Evolutionary conservation across 495 filamentous ascomycete species (phyloP).

Genomic region (Aspergillus carlsbadensis): DNA sequence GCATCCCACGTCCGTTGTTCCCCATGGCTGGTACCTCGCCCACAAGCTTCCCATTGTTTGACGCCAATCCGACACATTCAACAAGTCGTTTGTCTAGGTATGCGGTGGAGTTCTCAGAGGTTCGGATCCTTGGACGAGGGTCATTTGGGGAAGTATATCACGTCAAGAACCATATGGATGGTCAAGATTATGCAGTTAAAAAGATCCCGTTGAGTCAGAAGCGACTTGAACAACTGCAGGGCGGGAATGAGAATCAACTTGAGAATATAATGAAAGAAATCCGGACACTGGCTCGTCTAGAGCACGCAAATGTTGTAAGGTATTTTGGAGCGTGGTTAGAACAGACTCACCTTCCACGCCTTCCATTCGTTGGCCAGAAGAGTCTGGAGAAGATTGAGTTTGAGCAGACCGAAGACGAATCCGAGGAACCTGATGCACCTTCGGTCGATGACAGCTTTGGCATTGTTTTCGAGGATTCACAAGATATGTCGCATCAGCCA

Average conservation of each 20-base stretch:
- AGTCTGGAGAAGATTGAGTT: conserved; percentile 17
- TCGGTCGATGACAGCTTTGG: conserved; percentile 39
- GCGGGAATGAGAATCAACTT: conserved; percentile 45
- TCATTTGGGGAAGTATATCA: conserved; percentile 55
- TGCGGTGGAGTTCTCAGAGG: conserved; percentile 41
- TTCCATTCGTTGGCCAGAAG: conserved; percentile 18
- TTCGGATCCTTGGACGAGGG: conserved; percentile 48
- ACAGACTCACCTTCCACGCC: conserved; percentile 32
- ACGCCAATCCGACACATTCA: conserved; percentile 18
- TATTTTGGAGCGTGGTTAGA: conserved; percentile 56
- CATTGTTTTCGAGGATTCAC: conserved; percentile 41
- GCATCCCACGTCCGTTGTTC: conserved; percentile 22
- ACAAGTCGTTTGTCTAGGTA: conserved; percentile 37
- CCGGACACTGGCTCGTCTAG: conserved; percentile 51
- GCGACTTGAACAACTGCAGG: conserved; percentile 45
- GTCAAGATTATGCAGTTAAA: conserved; percentile 53
- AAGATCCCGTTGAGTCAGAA: conserved; percentile 51
- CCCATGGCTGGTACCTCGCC: conserved; percentile 37
- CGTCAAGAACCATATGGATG: conserved; percentile 51
- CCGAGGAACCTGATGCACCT: background rate
- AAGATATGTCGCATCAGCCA: conserved; percentile 12
- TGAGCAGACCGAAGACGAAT: conserved; percentile 17
- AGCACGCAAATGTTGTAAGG: conserved; percentile 54
- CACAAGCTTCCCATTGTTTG: conserved; percentile 35
- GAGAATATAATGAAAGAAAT: conserved; percentile 55